Evolutionary conservation across 495 filamentous ascomycete species (phyloP).

Genomic region (Penicillium herquei): DNA sequence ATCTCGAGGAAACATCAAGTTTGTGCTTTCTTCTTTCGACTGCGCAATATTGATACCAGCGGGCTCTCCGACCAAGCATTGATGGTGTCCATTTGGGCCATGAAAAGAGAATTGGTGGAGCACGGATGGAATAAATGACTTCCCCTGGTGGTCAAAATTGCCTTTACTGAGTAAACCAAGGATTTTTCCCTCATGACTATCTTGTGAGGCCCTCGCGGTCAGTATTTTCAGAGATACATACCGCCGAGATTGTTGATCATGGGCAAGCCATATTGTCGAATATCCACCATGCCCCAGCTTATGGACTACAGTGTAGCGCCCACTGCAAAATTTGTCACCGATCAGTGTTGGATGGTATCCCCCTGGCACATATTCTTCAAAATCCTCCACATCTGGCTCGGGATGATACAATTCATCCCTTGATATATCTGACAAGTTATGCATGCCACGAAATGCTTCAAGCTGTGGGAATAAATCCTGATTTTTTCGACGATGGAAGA

Average conservation of each 20-base stretch:
- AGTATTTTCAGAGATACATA: slow-evolving; percentile 25
- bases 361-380: slow-evolving; percentile 44
- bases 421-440: background rate
- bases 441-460: too few species aligned
- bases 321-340: slow-evolving; percentile 80
- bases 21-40: slow-evolving; percentile 25
- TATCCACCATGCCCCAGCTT: slow-evolving; percentile 89
- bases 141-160: slow-evolving; percentile 14
- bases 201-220: slow-evolving; percentile 15
- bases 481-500: too few species aligned
- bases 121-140: slow-evolving; percentile 20
- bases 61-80: slow-evolving; percentile 29
- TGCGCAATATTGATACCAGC: slow-evolving; percentile 26
- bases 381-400: slow-evolving; percentile 19
- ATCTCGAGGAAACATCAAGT: slow-evolving; percentile 27
- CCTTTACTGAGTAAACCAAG: slow-evolving; percentile 15
- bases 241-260: slow-evolving; percentile 21
- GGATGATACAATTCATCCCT: slow-evolving; percentile 16
- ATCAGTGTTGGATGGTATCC: slow-evolving; percentile 81
- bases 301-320: slow-evolving; percentile 78
- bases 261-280: slow-evolving; percentile 75
- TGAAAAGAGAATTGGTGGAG: slow-evolving; percentile 25
- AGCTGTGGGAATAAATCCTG: too few species aligned
- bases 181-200: slow-evolving; percentile 16
- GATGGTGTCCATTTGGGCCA: slow-evolving; percentile 30